Evolutionary conservation across 2,329 filamentous ascomycete genomes (phyloP), one percentile per base, ranked within the genome.

Genomic region (Botryotinia narcissicola): DNA sequence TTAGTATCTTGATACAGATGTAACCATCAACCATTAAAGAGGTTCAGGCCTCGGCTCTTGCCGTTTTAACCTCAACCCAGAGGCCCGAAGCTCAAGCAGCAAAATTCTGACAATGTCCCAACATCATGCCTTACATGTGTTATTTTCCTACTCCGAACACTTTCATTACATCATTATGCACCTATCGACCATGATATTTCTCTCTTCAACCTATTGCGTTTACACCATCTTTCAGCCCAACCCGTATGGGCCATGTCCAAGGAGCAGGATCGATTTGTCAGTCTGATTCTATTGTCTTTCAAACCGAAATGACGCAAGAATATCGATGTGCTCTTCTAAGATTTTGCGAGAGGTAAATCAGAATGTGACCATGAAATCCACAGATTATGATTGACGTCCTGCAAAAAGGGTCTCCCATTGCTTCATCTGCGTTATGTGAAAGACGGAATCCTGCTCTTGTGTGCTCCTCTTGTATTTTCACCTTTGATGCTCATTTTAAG

Each of bases 141-240:
- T n/a, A 0, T 16, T n/a, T 5, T 7, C n/a, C 7, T 0, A n/a
- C 3, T n/a, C 48, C 48, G 2, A 54, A 5, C 48, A 1, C 5
- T n/a, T 54, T 54, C 3, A 6, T n/a, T n/a, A n/a, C 48, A 54
- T 12, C 12, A n/a, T 54, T 6, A 14, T n/a, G 22, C 48, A 10
- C 1, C 1, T 25, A n/a, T 2, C 4, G 14, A n/a, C 12, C 48
- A n/a, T n/a, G 25, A 4, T n/a, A 1, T 51, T 51, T 5, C 25
- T n/a, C 22, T 51, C 48, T 51, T 51, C 22, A 51, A n/a, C 10
- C 12, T 51, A 51, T 51, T n/a, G 12, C 25, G 25, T n/a, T 51
- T 14, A n/a, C 48, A 51, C 1, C 2, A 1, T 51, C 48, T n/a
- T n/a, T 10, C 48, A 51, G 4, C 46, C 10, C 9, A 48, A 48